Evolutionary conservation across 1,139 yeast species (phyloP).

Genomic region (Yamadazyma mexicana): DNA sequence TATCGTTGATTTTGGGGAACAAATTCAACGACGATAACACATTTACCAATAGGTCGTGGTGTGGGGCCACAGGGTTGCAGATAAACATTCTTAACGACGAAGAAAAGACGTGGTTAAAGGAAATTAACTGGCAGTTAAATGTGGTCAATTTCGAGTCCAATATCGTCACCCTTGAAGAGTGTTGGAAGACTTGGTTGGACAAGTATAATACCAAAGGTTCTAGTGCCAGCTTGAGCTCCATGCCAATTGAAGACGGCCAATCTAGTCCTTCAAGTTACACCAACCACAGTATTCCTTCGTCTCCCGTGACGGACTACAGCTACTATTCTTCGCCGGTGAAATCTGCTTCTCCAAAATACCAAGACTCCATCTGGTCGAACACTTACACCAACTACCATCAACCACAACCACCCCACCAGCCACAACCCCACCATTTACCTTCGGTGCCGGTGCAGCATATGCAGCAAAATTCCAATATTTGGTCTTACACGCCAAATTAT

Average conservation of each 20-base stretch:
- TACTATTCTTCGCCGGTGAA: conserved; percentile 22
- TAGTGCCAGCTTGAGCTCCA: conserved; percentile 6
- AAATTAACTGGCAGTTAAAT: conserved; percentile 49
- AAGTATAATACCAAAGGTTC: conserved; percentile 24
- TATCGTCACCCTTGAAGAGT: conserved; percentile 44
- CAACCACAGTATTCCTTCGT: conserved; percentile 22
- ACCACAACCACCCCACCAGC: conserved; percentile 2
- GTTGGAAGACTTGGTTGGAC: conserved; percentile 49
- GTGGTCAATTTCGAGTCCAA: conserved; percentile 43
- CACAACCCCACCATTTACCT: neutral
- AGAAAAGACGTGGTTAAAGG: conserved; percentile 74
- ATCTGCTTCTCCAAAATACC: conserved; percentile 18
- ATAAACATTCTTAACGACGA: conserved; percentile 58
- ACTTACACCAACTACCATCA: conserved; percentile 1
- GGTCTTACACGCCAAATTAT: conserved; percentile 26
- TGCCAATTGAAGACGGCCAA: neutral
- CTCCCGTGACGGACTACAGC: conserved; percentile 17
- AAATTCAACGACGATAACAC: conserved; percentile 97
- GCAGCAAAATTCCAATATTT: conserved; percentile 14
- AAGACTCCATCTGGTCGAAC: conserved; percentile 26
- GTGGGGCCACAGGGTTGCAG: conserved; percentile 85
- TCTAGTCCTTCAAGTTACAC: conserved; percentile 7
- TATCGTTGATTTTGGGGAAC: conserved; percentile 81
- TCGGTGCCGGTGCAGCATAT: too few relatives aligned
- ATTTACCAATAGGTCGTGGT: conserved; percentile 93